Base-by-base conservation (phyloP, 1,284 basidiomycete species). In the Pterulicium gracile region DNA sequence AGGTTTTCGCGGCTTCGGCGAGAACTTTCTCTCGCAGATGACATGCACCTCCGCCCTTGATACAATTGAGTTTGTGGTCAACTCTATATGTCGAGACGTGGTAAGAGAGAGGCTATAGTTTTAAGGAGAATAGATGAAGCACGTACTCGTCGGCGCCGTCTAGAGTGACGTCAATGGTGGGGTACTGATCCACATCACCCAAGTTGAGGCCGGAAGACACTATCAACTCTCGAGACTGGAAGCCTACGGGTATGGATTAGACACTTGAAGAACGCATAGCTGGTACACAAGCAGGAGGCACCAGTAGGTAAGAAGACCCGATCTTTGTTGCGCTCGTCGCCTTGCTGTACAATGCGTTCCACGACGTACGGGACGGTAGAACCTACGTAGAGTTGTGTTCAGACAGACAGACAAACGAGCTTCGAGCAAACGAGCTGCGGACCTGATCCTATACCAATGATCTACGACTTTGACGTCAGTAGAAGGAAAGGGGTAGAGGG, bases 351-450 rank as follows among this genome's bases (percentile, higher is more conserved):
- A 50, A 98, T 95, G 35, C 94, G 77, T 58, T 98, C 94, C 27
- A 98, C 93, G 47, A 97, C 94, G 60, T 96, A 98, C 1, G 94
- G 94, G 0, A 99, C 95, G 0, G 96, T 99, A 1, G 93, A 96
- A 23, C 95, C 89, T 79, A 51, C 17, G 18, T 13, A 3, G 15
- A 24, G 17, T 14, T 39, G 0, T 24, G 40, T 24, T 21, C 15
- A 36, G 22, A 35, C 32, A 21, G 35, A 49, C 43, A 49, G 43
- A 45, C 42, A 39, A 41, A 7, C 7, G 19, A 32, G 27, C 10
- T 32, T 32, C 27, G 39, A 17, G 7, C 7, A 10, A 19, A n/a
- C n/a, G n/a, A n/a, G n/a, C 10, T 15, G 19, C 39, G 10, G 10
- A 41, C 39, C 39, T 15, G 39, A 41, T 7, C 39, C 39, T 15